Conservation (phyloP, 2,329 filamentous ascomycete genomes). For the Rhexocercosporidium sp. region DNA sequence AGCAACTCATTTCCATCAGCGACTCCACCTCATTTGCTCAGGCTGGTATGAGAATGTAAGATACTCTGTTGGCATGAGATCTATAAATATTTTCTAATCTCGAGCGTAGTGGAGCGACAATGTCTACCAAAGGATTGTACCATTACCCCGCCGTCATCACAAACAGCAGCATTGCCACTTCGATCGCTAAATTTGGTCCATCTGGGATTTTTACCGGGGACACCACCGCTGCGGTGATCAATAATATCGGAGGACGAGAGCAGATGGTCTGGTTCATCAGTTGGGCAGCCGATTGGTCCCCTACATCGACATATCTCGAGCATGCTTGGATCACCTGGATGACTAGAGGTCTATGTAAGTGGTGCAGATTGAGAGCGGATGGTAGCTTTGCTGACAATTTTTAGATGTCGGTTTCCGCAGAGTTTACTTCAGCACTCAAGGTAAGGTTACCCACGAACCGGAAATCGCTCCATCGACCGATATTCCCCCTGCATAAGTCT, state of each 20-base stretch:
- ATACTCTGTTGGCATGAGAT: neutral
- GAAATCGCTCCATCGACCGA: neutral
- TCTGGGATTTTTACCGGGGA: conserved; percentile 44
- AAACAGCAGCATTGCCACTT: conserved; percentile 57
- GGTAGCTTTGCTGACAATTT: conserved; percentile 33
- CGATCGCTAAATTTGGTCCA: conserved; percentile 58
- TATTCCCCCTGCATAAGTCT: conserved; percentile 3
- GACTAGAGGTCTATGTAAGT: conserved; percentile 56
- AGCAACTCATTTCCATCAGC: conserved; percentile 56
- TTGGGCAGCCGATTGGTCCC: conserved; percentile 47
- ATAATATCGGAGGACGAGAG: conserved; percentile 59
- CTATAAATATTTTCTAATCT: conserved; percentile 25
- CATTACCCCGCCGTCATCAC: conserved; percentile 64
- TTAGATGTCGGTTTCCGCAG: conserved; percentile 34
- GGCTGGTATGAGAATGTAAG: conserved; percentile 51
- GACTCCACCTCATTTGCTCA: conserved; percentile 59
- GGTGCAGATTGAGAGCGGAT: conserved; percentile 45
- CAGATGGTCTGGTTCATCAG: conserved; percentile 66
- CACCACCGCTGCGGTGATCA: conserved; percentile 60
- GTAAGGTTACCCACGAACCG: conserved; percentile 16
- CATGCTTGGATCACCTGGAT: conserved; percentile 67
- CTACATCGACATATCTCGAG: conserved; percentile 61
- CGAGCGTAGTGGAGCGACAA: conserved; percentile 44
- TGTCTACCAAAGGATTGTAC: conserved; percentile 58
- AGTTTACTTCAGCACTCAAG: conserved; percentile 34